Base-by-base conservation (phyloP, 177 flowering plant species). In the Telopea speciosissima region DNA sequence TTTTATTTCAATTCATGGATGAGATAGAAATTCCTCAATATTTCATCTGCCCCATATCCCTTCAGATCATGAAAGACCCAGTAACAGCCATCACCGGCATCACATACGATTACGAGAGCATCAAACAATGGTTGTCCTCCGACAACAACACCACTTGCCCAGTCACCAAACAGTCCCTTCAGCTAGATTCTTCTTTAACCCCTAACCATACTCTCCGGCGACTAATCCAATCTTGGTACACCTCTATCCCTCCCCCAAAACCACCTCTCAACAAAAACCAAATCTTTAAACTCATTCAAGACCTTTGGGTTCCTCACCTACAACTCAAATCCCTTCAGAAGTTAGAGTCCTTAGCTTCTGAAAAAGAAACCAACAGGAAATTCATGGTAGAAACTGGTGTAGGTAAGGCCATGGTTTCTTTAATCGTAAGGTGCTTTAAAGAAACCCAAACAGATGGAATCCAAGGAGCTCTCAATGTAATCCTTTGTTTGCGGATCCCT, bases 11-110 rank as follows among this genome's bases (percentile, higher is more conserved):
- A n/a, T n/a, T n/a, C n/a, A n/a, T n/a, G n/a, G n/a, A n/a, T n/a
- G n/a, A n/a, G n/a, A n/a, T n/a, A n/a, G n/a, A 70, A 61, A 79
- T 21, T 90, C n/a, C n/a, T n/a, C n/a, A n/a, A n/a, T n/a, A n/a
- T n/a, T n/a, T n/a, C n/a, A n/a, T n/a, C n/a, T n/a, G 96, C 70
- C 96, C 96, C 1, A 89, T 90, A 2, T 85, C 89, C n/a, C 84
- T 90, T 23, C 82, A 90, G 31, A 82, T 89, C 77, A 90, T 90
- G 93, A 87, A 78, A 78, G 96, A 90, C 62, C 96, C 96, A 0
- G 92, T 90, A 9, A 90, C 89, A 0, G 62, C 80, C 40, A 44
- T 75, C 0, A 87, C 93, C 9, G 96, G 96, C 63, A 91, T 91
- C 69, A 89, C 97, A 16, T 91, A 88, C 77, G 92, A 91, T 44